A percentile compares a stretch with the other conserved stretches of the same genome.
Conservation (phyloP, 148 eudicot species). For the Rhododendron ferrugineum region DNA sequence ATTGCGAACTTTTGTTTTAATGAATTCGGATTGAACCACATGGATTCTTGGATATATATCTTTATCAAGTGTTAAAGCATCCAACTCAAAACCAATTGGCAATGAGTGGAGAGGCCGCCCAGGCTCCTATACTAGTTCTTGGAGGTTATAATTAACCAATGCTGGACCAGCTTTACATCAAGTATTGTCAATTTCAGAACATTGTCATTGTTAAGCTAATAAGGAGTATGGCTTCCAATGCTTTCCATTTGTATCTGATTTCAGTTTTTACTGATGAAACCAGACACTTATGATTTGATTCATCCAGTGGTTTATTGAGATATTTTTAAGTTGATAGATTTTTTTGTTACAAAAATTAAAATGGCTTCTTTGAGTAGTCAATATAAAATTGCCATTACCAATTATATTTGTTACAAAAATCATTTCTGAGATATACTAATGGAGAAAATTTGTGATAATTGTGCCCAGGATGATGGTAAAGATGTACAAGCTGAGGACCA, state of each 20-base stretch:
- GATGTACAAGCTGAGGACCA: constrained; percentile 22
- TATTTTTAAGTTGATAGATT: not conserved
- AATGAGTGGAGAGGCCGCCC: not conserved
- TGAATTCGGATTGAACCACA: not conserved
- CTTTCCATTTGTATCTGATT: not conserved
- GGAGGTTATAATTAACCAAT: not conserved
- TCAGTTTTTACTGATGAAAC: not conserved
- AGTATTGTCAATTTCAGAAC: not conserved
- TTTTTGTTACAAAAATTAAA: not conserved
- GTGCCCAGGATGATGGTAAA: constrained; percentile 36
- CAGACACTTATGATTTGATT: not conserved
- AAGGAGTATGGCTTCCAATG: not conserved
- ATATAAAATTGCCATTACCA: not conserved
- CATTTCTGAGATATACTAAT: not conserved
- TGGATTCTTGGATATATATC: not conserved
- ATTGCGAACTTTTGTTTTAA: not conserved
- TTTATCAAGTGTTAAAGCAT: not conserved
- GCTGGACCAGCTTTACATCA: not conserved
- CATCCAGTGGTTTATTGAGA: not conserved
- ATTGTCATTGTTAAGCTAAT: not conserved
- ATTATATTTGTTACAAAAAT: not conserved
- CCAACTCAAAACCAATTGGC: not conserved
- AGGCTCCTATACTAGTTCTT: not conserved
- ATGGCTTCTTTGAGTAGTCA: not conserved
- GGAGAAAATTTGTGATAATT: constrained; percentile 4